A percentile compares a stretch with the other conserved stretches of the same genome.
Evolutionary conservation across 2,329 filamentous ascomycete species (phyloP).

Genomic region (Neocucurbitaria cava): DNA sequence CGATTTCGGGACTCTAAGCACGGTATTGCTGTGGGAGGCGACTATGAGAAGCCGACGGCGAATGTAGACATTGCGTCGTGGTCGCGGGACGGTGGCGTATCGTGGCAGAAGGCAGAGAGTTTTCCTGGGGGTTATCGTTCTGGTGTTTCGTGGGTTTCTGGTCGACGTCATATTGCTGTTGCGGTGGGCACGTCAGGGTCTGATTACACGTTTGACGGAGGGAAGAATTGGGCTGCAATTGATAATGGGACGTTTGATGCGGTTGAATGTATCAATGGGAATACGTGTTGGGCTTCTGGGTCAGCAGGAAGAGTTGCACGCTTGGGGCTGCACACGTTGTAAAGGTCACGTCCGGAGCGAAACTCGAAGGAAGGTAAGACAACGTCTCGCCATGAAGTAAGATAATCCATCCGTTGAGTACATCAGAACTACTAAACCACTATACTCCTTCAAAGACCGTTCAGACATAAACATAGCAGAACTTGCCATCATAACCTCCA

Average conservation of each 20-base stretch:
- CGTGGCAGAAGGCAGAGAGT: constrained; percentile 26
- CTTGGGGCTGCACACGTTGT: constrained; percentile 2
- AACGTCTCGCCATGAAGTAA: too few species aligned
- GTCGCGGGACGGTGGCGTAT: constrained; percentile 32
- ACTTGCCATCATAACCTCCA: constrained; percentile 26
- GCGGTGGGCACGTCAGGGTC: constrained; percentile 38
- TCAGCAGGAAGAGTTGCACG: constrained; percentile 29
- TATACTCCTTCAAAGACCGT: background rate
- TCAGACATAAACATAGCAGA: constrained; percentile 36
- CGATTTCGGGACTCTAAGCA: constrained; percentile 31
- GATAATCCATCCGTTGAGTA: too few species aligned
- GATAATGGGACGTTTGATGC: constrained; percentile 39
- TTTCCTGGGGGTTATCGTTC: constrained; percentile 38
- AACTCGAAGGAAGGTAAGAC: too few species aligned
- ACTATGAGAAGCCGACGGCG: constrained; percentile 29
- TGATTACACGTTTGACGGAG: constrained; percentile 37
- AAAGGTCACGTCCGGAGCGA: too few species aligned
- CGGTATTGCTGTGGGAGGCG: constrained; percentile 38
- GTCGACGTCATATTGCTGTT: constrained; percentile 19
- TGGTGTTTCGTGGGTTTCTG: constrained; percentile 33
- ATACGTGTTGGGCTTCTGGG: constrained; percentile 37
- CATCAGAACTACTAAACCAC: too few species aligned
- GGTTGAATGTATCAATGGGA: constrained; percentile 27
- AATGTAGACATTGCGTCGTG: constrained; percentile 30
- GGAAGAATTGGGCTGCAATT: constrained; percentile 30